Evolutionary conservation across 352 stramenopile species (phyloP).

Genomic region (Plasmopara viticola): DNA sequence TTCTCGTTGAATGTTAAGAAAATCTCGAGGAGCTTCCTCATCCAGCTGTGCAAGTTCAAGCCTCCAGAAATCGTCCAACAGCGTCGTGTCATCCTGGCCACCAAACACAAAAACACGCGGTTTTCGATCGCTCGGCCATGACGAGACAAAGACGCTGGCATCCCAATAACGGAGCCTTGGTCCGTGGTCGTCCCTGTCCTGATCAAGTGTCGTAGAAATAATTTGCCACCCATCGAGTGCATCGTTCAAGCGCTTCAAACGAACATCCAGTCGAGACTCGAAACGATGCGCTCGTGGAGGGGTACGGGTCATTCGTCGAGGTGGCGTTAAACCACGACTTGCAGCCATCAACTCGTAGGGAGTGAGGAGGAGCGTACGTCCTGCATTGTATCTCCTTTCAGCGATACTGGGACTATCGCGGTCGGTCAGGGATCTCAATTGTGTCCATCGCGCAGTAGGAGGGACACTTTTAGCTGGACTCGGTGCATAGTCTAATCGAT

Average conservation of each 20-base stretch:
- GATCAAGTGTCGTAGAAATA: conserved; percentile 8
- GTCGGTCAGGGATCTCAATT: conserved; percentile 25
- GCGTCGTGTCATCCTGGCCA: conserved; percentile 58
- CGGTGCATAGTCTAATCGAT: conserved; percentile 53
- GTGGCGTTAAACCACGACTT: conserved; percentile 20
- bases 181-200: conserved; percentile 9
- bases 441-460: conserved; percentile 34
- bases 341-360: conserved; percentile 43
- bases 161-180: conserved; percentile 40
- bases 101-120: conserved; percentile 49
- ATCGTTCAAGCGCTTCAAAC: conserved; percentile 36
- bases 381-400: conserved; percentile 24
- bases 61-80: conserved; percentile 58
- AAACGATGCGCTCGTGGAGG: conserved; percentile 23
- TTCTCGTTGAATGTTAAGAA: conserved; percentile 15
- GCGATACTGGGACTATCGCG: conserved; percentile 19
- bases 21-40: conserved; percentile 21
- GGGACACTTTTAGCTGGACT: conserved; percentile 6
- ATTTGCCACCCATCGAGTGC: conserved; percentile 30
- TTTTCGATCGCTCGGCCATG: conserved; percentile 2
- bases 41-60: conserved; percentile 33
- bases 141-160: conserved; percentile 30
- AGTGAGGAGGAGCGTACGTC: conserved; percentile 36
- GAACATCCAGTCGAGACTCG: conserved; percentile 26
- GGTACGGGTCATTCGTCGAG: conserved; percentile 19